These are phyloP conservation scores for Mycena pura DNA, from an alignment of 768 basidiomycete species.

Conservation along the genomic window DNA sequence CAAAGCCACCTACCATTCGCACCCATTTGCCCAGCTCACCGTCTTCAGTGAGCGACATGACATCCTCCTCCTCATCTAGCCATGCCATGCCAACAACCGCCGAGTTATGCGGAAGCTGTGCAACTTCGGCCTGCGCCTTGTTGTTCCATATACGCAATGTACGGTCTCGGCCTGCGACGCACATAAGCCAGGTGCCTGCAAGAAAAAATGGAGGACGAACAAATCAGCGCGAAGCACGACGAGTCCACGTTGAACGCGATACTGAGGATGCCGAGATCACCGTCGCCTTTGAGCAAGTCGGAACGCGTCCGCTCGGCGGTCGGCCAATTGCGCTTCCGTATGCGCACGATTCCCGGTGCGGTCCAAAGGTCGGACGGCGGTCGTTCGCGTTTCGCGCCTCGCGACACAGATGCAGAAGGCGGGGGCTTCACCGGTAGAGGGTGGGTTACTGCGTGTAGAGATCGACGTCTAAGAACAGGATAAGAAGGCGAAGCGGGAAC, in stretches of 20 bases:
- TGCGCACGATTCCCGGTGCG: slow-evolving; percentile 9
- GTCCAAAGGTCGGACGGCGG: slow-evolving; percentile 21
- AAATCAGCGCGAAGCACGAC: slow-evolving; percentile 60
- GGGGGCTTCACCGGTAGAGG: slow-evolving; percentile 19
- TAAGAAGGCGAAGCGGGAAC: not conserved
- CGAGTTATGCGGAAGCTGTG: slow-evolving; percentile 60
- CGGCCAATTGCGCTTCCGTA: slow-evolving; percentile 51
- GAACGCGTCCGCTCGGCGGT: slow-evolving; percentile 46
- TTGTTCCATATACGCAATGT: slow-evolving; percentile 72
- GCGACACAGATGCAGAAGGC: slow-evolving; percentile 3
- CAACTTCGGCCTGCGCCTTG: slow-evolving; percentile 54
- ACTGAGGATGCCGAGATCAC: slow-evolving; percentile 51
- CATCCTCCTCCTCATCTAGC: slow-evolving; percentile 63
- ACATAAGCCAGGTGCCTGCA: not conserved
- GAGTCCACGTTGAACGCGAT: slow-evolving; percentile 64
- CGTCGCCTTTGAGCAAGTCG: slow-evolving; percentile 51
- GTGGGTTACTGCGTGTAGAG: not conserved
- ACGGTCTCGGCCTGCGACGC: slow-evolving; percentile 56
- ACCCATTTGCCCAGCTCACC: slow-evolving; percentile 68
- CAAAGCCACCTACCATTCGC: slow-evolving; percentile 49
- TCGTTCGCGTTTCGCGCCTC: slow-evolving; percentile 34
- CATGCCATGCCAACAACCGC: slow-evolving; percentile 58
- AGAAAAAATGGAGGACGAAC: slow-evolving; percentile 43
- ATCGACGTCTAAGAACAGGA: not conserved
- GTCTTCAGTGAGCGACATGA: slow-evolving; percentile 63